Percentiles rank a stretch among this genome's conserved stretches.
Conservation (phyloP, 176 grass and related monocot genomes). For the Tillandsia fasciculata region DNA sequence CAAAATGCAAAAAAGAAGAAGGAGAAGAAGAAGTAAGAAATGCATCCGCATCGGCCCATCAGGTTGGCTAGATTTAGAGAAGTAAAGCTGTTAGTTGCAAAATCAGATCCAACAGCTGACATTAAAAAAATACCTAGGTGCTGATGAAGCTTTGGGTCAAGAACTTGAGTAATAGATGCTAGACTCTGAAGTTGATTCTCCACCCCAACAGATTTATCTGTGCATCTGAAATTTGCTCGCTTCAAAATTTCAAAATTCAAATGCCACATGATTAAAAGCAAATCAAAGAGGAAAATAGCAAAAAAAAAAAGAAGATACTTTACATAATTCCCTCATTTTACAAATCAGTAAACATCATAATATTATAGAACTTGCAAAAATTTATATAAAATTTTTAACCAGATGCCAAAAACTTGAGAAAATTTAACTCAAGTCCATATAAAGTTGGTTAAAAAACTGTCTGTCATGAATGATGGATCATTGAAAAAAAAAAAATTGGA, state of each 20-base stretch:
- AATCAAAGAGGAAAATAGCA: constrained; percentile 12
- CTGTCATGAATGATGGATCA: too few relatives aligned
- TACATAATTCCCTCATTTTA: not conserved
- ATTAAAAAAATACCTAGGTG: constrained; percentile 60
- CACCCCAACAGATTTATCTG: constrained; percentile 85
- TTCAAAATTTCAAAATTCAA: constrained; percentile 59
- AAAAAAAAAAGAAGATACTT: not conserved
- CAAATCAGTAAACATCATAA: not conserved
- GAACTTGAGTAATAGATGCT: constrained; percentile 91
- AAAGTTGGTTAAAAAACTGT: too few relatives aligned
- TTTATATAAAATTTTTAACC: too few relatives aligned
- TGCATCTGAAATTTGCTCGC: constrained; percentile 99
- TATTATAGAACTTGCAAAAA: too few relatives aligned
- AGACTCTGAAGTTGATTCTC: constrained; percentile 88
- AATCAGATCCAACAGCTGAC: not conserved
- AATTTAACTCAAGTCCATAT: too few relatives aligned
- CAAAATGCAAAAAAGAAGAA: not conserved
- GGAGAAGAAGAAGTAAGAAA: not conserved
- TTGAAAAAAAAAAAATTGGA: not conserved
- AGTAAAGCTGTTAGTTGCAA: not conserved
- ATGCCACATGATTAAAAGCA: constrained; percentile 19
- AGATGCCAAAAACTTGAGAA: too few relatives aligned
- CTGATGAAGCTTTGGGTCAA: constrained; percentile 95
- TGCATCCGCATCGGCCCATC: not conserved
- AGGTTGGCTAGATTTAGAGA: not conserved